Evolutionary conservation across 2,329 filamentous ascomycete genomes (phyloP).

Genomic region (Cercospora beticola): DNA sequence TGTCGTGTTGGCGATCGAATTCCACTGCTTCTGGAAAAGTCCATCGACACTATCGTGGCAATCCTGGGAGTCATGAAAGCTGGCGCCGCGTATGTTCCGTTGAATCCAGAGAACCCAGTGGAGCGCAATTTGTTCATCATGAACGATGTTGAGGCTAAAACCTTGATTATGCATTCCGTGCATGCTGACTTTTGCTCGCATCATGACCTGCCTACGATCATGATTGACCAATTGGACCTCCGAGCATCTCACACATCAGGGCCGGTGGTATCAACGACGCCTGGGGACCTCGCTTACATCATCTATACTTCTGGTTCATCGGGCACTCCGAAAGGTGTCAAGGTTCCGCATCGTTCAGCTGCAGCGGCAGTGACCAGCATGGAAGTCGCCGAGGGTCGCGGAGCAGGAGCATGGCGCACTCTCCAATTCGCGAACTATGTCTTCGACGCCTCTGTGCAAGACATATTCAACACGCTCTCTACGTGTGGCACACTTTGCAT

Average conservation of each 20-base stretch:
- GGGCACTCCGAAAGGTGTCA: background rate
- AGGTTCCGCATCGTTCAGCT: background rate
- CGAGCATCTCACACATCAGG: background rate
- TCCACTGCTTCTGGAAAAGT: background rate
- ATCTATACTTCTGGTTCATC: background rate
- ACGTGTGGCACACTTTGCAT: background rate
- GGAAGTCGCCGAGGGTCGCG: background rate
- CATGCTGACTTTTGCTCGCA: background rate
- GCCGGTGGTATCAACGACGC: background rate
- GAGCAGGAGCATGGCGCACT: background rate
- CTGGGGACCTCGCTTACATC: background rate
- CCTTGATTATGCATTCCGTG: background rate
- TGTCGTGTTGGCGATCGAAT: background rate
- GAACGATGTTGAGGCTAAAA: constrained; percentile 4
- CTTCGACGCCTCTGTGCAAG: background rate
- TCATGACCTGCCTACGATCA: background rate
- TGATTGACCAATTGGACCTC: background rate
- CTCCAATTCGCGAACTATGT: background rate
- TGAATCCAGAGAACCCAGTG: constrained; percentile 9
- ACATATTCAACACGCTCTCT: background rate
- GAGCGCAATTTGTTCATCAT: constrained; percentile 10
- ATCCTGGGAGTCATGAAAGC: background rate
- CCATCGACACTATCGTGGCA: background rate
- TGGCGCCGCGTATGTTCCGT: constrained; percentile 6
- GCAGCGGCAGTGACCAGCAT: background rate